These are phyloP conservation scores for Avena eriantha DNA, from an alignment of 176 grass and related monocot species.

Conservation along the genomic window DNA sequence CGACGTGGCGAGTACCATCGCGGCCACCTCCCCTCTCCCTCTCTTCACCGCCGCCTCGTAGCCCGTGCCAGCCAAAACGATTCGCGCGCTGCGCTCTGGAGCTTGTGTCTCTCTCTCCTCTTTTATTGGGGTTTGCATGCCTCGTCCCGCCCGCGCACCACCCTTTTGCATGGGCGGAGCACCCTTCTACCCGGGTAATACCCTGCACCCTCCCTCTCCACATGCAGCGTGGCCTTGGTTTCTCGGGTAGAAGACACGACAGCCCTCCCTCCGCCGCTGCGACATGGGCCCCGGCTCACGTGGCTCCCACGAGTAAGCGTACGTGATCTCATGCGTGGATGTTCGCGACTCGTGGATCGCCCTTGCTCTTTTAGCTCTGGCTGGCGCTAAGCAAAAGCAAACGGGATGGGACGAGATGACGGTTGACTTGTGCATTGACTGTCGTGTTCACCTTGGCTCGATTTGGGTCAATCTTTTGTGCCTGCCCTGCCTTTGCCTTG, in stretches of 20 bases:
- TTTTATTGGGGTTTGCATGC: slow-evolving; percentile 64
- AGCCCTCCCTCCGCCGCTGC: not conserved
- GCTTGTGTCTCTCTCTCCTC: slow-evolving; percentile 54
- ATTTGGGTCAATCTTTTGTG: slow-evolving; percentile 17
- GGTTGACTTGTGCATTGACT: slow-evolving; percentile 19
- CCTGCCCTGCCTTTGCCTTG: not conserved
- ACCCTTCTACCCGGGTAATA: slow-evolving; percentile 67
- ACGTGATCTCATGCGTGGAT: slow-evolving; percentile 28
- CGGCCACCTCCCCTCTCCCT: slow-evolving; percentile 24
- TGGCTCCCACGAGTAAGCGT: slow-evolving; percentile 41
- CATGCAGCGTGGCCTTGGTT: not conserved
- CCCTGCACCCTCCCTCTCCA: slow-evolving; percentile 18
- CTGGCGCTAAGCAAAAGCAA: not conserved
- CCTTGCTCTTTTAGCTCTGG: not conserved
- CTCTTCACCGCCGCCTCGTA: not conserved
- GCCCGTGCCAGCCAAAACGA: not conserved
- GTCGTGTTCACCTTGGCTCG: not conserved
- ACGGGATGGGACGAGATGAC: not conserved
- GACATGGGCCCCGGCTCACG: not conserved
- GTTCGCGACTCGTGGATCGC: not conserved
- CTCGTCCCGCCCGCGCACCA: slow-evolving; percentile 49
- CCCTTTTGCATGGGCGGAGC: slow-evolving; percentile 64
- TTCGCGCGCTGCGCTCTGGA: slow-evolving; percentile 5
- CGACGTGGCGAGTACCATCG: slow-evolving; percentile 50
- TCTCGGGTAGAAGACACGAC: slow-evolving; percentile 39